phyloP scores from a whole-genome alignment of 768 basidiomycete genomes.

The Pleurotus platypus region DNA sequence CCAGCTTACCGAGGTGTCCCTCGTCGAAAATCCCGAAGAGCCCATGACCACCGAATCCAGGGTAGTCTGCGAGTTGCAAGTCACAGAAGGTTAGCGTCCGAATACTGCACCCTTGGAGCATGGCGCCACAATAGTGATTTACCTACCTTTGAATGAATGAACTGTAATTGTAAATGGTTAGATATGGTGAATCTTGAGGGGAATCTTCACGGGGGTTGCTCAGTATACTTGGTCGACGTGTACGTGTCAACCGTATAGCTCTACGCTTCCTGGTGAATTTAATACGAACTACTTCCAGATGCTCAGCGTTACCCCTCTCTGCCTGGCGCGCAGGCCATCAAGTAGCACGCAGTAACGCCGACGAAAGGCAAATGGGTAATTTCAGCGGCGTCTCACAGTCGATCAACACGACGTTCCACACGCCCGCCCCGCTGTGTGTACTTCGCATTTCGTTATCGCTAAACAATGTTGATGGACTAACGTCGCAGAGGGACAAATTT shows the following conservation, averaged over 20 bases:
- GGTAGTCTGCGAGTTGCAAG: conserved; percentile 37
- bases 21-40: conserved; percentile 32
- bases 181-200: conserved; percentile 41
- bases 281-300: conserved; percentile 24
- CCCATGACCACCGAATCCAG: conserved; percentile 29
- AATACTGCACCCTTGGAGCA: not conserved
- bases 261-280: not conserved
- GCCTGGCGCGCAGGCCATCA: conserved; percentile 27
- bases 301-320: conserved; percentile 34
- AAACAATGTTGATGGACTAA: not conserved
- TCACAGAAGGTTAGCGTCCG: conserved; percentile 35
- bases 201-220: conserved; percentile 37
- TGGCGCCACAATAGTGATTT: not conserved
- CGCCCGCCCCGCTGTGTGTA: conserved; percentile 34
- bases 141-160: not conserved
- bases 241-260: conserved; percentile 16
- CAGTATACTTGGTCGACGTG: conserved; percentile 45
- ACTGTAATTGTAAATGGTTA: conserved; percentile 14
- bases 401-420: conserved; percentile 44
- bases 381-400: conserved; percentile 37
- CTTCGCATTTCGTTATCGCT: not conserved
- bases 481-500: conserved; percentile 37
- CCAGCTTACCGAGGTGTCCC: conserved; percentile 32
- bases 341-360: conserved; percentile 17
- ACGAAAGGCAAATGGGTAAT: too few relatives aligned